Base-by-base conservation (phyloP, 192 early-diverging fungal genomes). In the Gryganskiella cystojenkinii region DNA sequence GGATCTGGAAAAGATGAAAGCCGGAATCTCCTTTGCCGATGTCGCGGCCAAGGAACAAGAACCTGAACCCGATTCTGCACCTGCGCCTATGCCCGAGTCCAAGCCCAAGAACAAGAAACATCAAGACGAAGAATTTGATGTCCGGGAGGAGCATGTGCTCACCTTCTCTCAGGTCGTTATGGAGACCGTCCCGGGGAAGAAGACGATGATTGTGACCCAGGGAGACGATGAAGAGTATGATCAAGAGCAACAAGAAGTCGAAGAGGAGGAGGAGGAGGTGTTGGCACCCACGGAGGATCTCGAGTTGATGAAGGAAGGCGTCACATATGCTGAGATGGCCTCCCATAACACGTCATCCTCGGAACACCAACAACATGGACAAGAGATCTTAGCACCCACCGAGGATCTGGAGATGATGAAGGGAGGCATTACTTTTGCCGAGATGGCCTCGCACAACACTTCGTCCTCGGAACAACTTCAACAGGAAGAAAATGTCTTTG, bases 341-440 rank as follows among this genome's bases (percentile, higher is more conserved):
- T 45, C 43, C 1, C 51, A 69, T 6, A 53, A 64, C 28, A 56
- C 0, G 15, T 35, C n/a, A 31, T n/a, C n/a, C n/a, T n/a, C n/a
- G n/a, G n/a, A n/a, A 28, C 25, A 28, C 51, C 25, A 28, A 53
- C 6, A 28, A 53, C n/a, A n/a, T n/a, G n/a, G n/a, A n/a, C n/a
- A 43, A 34, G 42, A 56, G 30, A n/a, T 62, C 19, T 20, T 57
- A 7, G 64, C 56, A 8, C 67, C 47, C 7, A 70, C 67, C 11
- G 67, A 69, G 50, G 71, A 74, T 22, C 43, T 74, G 27, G 56
- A 61, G 35, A 54, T 52, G 52, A 66, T 74, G 71, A 62, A 67
- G 46, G 52, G 62, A 4, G 64, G 73, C 22, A 19, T 68, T 30
- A 68, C 65, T 19, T 68, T 64, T 40, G 73, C 66, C 0, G 66